A percentile compares a stretch with the other conserved stretches of the same genome.
These are phyloP conservation scores for Pyricularia pennisetigena DNA, from an alignment of 2,329 filamentous ascomycete genomes.

Conservation along the genomic window DNA sequence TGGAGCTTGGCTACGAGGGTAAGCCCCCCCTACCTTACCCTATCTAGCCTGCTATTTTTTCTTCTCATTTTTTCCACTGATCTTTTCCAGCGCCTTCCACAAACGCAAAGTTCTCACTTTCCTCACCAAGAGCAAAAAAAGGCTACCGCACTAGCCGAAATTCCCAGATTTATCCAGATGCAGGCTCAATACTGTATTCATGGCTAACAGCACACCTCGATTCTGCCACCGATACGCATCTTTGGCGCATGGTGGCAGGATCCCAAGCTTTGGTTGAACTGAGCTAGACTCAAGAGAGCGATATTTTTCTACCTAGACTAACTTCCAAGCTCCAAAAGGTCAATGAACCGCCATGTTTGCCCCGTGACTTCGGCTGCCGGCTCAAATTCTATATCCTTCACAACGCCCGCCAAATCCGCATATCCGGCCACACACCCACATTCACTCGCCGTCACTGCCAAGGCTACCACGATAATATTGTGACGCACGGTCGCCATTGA, in stretches of 20 bases:
- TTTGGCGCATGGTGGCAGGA: background rate
- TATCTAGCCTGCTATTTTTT: background rate
- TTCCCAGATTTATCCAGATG: background rate
- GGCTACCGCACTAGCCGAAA: background rate
- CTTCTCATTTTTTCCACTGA: background rate
- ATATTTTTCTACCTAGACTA: background rate
- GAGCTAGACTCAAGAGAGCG: background rate
- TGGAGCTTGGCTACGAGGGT: background rate
- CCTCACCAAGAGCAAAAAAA: background rate
- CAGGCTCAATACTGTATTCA: background rate
- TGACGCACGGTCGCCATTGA: constrained; percentile 4
- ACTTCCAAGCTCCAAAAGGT: background rate
- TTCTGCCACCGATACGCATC: constrained; percentile 2
- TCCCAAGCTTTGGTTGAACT: constrained; percentile 1
- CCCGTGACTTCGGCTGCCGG: background rate
- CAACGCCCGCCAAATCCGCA: background rate
- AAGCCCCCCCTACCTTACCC: background rate
- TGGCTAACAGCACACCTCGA: background rate
- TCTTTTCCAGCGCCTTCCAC: background rate
- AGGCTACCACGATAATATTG: constrained; percentile 4
- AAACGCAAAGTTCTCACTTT: background rate
- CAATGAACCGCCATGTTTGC: background rate
- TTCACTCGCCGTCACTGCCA: background rate
- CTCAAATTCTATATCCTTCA: background rate
- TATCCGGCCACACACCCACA: background rate